Conservation (phyloP, 805 yeast genomes). For the Candida sphagnicola region DNA sequence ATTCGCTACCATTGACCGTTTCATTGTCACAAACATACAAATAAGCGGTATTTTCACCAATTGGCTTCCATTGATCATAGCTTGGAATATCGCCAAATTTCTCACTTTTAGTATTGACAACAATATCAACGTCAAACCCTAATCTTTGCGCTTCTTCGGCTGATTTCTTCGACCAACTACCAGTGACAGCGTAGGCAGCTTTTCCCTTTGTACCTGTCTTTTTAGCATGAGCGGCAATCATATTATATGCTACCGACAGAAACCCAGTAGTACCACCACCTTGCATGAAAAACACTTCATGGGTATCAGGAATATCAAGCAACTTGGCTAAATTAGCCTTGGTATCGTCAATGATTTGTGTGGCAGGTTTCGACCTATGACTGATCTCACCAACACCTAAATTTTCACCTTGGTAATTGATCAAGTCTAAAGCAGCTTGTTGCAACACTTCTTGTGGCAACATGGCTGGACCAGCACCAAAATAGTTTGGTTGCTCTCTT, state of each 20-base stretch:
- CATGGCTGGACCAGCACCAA: conserved; percentile 99
- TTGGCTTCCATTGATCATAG: conserved; percentile 59
- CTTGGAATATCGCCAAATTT: conserved; percentile 67
- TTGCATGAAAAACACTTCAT: conserved; percentile 91
- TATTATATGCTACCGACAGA: conserved; percentile 78
- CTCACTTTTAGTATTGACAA: conserved; percentile 59
- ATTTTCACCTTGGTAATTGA: conserved; percentile 65
- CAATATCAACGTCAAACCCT: conserved; percentile 68
- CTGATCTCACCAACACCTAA: conserved; percentile 95
- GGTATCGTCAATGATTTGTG: conserved; percentile 70
- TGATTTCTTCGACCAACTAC: conserved; percentile 91
- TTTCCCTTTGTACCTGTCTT: conserved; percentile 71
- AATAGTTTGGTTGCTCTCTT: conserved; percentile 74
- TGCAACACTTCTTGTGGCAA: conserved; percentile 81
- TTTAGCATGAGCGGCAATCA: conserved; percentile 70
- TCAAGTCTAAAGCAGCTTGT: conserved; percentile 81
- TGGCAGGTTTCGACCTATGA: conserved; percentile 86
- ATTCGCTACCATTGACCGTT: conserved; percentile 94
- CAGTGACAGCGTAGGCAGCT: conserved; percentile 86
- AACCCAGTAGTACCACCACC: conserved; percentile 99
- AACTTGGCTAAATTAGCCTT: conserved; percentile 63
- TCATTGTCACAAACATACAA: conserved; percentile 94
- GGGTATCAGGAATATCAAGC: conserved; percentile 79
- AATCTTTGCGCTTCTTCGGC: conserved; percentile 82
- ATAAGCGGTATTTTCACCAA: conserved; percentile 65